Conservation (phyloP, 495 filamentous ascomycete genomes). For the Aspergillus bridgeri region DNA sequence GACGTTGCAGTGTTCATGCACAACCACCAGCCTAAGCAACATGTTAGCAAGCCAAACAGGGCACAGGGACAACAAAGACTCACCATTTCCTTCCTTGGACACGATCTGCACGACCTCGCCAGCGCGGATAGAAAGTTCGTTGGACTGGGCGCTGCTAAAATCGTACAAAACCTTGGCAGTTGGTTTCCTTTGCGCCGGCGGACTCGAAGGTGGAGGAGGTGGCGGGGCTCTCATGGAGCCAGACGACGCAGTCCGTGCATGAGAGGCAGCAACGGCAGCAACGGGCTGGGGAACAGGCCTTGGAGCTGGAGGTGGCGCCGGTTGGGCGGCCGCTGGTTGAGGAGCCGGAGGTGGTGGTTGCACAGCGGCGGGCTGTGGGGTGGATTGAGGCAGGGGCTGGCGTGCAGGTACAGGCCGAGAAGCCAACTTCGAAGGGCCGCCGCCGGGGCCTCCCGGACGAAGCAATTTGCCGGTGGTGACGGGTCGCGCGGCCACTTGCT, state of each 20-base stretch:
- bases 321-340: slow-evolving; percentile 38
- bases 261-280: slow-evolving; percentile 40
- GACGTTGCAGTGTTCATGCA: slow-evolving; percentile 62
- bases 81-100: slow-evolving; percentile 89
- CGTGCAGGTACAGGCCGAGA: slow-evolving; percentile 49
- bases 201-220: slow-evolving; percentile 65
- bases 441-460: slow-evolving; percentile 81
- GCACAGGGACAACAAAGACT: slow-evolving; percentile 23
- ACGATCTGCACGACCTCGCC: slow-evolving; percentile 82
- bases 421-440: slow-evolving; percentile 68
- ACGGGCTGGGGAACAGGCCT: slow-evolving; percentile 44
- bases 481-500: slow-evolving; percentile 78
- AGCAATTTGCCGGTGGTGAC: slow-evolving; percentile 88
- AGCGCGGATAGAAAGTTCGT: slow-evolving; percentile 71
- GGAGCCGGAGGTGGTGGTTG: slow-evolving; percentile 42
- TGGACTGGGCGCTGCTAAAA: slow-evolving; percentile 72
- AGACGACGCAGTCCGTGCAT: slow-evolving; percentile 51
- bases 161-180: slow-evolving; percentile 84
- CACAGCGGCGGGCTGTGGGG: slow-evolving; percentile 44
- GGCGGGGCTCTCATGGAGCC: slow-evolving; percentile 63
- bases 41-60: slow-evolving; percentile 18
- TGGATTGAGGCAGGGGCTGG: slow-evolving; percentile 37
- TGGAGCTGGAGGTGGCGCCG: slow-evolving; percentile 27
- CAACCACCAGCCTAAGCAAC: slow-evolving; percentile 84
- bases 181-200: slow-evolving; percentile 65